Evolutionary conservation across 768 basidiomycete species (phyloP), one percentile per base, ranked within the genome.

Genomic region (Pluteus cervinus): DNA sequence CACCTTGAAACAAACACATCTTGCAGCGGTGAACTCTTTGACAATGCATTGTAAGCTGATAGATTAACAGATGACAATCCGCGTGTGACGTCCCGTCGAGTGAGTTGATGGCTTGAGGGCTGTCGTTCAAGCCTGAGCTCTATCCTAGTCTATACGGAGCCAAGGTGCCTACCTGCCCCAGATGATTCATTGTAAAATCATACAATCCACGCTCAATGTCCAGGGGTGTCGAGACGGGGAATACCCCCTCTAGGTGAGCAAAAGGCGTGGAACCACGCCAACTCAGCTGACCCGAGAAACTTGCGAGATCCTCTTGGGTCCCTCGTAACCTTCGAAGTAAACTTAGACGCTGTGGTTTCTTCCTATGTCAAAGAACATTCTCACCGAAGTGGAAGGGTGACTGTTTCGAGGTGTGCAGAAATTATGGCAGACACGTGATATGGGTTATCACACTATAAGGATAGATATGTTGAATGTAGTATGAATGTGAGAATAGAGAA

Each of bases 311-410:
- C 9, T 70, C 51, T 37, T 47, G 41, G 4, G 43, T 37, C 3
- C 29, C 42, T 17, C 44, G 53, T 32, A 65, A 34, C n/a, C 69
- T 72, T 17, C 14, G 17, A 33, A 10, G 24, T 34, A 34, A 26
- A 35, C 9, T 36, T 30, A 24, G 26, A 17, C 34, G 30, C n/a
- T 45, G 25, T 37, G 36, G 20, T n/a, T 17, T 33, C 24, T 33
- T 21, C 22, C 24, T 16, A 38, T 21, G 33, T 14, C 46, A 15
- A 16, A 15, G 29, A 40, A 26, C 16, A 22, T 36, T 20, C 50
- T 42, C 45, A 80, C 80, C 81, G 72, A 33, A 78, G 49, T 2
- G 79, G 75, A 20, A 81, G 58, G 3, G 81, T 82, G 24, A 61
- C 62, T 15, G 65, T 72, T 43, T 83, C 79, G 9, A 82, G 56